phyloP scores from a whole-genome alignment of 78 protist species.

The slime mould (Dictyostelium discoideum) region DNA sequence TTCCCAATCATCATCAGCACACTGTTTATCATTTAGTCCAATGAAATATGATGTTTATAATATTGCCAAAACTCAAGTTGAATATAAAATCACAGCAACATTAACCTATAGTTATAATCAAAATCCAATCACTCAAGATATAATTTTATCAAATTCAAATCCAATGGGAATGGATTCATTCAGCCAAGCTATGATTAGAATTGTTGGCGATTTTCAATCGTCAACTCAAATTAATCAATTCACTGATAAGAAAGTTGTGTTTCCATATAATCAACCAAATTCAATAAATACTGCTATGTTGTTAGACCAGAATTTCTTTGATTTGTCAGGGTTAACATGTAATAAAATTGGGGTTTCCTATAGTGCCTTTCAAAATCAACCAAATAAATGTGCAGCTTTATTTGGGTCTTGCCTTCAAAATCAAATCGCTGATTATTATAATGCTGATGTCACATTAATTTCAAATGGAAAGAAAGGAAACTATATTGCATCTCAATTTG shows the following conservation, averaged over 20 bases:
- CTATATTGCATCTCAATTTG: neutral
- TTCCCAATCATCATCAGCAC: slow-evolving; percentile 10
- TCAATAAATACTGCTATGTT: neutral
- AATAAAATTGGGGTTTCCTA: slow-evolving; percentile 27
- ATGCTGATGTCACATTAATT: neutral
- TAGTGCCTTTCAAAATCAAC: slow-evolving; percentile 42
- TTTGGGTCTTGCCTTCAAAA: slow-evolving; percentile 1
- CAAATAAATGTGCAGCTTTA: slow-evolving; percentile 20
- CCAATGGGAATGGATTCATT: neutral
- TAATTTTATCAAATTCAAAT: neutral
- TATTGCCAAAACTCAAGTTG: neutral
- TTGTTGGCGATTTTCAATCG: slow-evolving; percentile 36
- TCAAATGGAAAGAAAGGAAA: neutral
- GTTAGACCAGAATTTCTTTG: neutral
- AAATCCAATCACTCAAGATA: neutral
- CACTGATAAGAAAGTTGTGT: neutral
- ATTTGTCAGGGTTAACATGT: neutral
- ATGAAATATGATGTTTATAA: neutral
- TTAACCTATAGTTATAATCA: neutral
- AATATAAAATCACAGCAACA: slow-evolving; percentile 1
- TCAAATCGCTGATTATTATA: slow-evolving; percentile 9
- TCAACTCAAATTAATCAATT: neutral
- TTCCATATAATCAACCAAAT: neutral
- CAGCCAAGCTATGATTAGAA: neutral
- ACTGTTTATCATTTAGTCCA: neutral